Evolutionary conservation across 2,329 filamentous ascomycete genomes (phyloP).

Genomic region (Aspergillus alliaceus): DNA sequence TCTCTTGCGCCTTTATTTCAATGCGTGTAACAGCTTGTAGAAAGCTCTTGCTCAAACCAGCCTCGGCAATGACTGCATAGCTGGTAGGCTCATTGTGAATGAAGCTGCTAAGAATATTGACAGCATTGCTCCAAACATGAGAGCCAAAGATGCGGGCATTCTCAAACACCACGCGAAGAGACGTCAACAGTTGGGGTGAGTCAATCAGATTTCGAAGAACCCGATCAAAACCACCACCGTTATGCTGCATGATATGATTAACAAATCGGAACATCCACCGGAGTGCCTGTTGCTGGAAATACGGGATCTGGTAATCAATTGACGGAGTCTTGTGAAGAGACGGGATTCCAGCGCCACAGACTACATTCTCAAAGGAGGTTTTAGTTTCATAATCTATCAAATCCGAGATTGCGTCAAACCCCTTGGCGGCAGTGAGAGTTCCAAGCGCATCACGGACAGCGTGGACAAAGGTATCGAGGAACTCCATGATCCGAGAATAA

Average conservation of each 20-base stretch:
- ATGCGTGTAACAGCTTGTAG: constrained; percentile 72
- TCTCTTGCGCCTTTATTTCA: constrained; percentile 37
- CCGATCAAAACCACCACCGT: constrained; percentile 81
- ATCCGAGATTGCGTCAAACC: constrained; percentile 86
- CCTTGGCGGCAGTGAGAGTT: constrained; percentile 76
- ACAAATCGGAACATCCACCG: constrained; percentile 95
- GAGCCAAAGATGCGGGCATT: constrained; percentile 81
- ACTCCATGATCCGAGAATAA: constrained; percentile 79
- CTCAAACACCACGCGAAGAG: constrained; percentile 77
- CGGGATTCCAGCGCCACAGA: constrained; percentile 70
- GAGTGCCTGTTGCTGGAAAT: constrained; percentile 87
- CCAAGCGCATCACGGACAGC: constrained; percentile 81
- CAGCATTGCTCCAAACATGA: constrained; percentile 91
- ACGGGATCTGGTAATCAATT: constrained; percentile 91
- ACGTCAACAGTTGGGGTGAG: constrained; percentile 77
- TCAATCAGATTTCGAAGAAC: constrained; percentile 91
- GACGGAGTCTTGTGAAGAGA: constrained; percentile 72
- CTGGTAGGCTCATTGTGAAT: constrained; percentile 99
- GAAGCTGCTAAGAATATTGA: constrained; percentile 89
- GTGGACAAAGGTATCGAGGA: constrained; percentile 86
- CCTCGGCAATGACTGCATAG: constrained; percentile 92
- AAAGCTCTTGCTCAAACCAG: constrained; percentile 82
- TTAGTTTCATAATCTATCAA: constrained; percentile 78
- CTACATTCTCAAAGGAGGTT: constrained; percentile 65
- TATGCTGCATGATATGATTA: constrained; percentile 87